phyloP scores from a whole-genome alignment of 75 land plant species.

The Ceratopteris richardii region DNA sequence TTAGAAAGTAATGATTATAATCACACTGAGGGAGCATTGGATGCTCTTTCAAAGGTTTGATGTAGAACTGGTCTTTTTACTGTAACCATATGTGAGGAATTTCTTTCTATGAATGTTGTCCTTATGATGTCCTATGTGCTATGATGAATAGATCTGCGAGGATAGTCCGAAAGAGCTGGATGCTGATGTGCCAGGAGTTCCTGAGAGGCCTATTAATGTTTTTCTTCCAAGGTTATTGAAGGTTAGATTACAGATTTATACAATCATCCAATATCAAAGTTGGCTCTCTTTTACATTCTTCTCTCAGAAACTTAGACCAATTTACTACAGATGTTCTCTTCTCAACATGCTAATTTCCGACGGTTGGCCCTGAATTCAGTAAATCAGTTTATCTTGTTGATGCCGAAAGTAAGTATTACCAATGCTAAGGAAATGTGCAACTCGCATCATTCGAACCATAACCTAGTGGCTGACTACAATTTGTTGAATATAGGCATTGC shows the following conservation, averaged over 20 bases:
- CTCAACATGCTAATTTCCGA: conserved; percentile 72
- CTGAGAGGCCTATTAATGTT: conserved; percentile 75
- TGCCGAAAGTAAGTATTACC: conserved; percentile 64
- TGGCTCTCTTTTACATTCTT: too few species aligned
- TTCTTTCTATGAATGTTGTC: neutral
- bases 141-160: conserved; percentile 69
- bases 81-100: neutral
- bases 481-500: conserved; percentile 46
- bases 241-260: conserved; percentile 25
- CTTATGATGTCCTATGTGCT: neutral
- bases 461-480: too few species aligned
- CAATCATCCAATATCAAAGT: too few species aligned
- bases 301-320: neutral
- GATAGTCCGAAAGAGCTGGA: conserved; percentile 85
- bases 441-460: too few species aligned
- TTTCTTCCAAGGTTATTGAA: conserved; percentile 82
- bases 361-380: conserved; percentile 73
- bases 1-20: conserved; percentile 86
- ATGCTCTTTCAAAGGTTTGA: conserved; percentile 87
- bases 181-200: conserved; percentile 71
- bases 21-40: conserved; percentile 98
- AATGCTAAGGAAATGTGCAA: too few species aligned
- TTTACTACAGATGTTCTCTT: conserved; percentile 70
- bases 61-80: neutral
- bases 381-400: conserved; percentile 73